Evolutionary conservation across 768 basidiomycete genomes (phyloP), one percentile per base, ranked within the genome.

Genomic region (Boletus fagicola): DNA sequence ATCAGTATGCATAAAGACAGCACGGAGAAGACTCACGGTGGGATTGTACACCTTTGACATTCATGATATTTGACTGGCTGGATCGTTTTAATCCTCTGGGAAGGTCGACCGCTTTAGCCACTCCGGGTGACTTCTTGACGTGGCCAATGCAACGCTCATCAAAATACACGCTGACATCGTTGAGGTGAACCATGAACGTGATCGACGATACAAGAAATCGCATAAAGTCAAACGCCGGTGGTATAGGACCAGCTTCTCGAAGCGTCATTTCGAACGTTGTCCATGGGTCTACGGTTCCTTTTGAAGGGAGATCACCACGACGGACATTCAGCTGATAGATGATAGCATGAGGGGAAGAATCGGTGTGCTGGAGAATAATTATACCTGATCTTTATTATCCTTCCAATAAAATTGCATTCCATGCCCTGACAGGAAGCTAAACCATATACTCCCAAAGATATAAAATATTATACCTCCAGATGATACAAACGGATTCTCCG

Each of bases 361-460:
- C n/a, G 13, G 1, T 22, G 9, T 3, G n/a, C 9, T 22, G 8
- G 30, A 28, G 33, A 45, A 47, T 9, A 39, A 26, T 38, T 20
- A 36, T 61, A 87, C 87, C 77, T 94, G 92, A 66, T 94, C 92
- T 65, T 90, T 92, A 64, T 88, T 89, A 65, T 90, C 91, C 68
- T 93, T 94, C 93, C 93, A 98, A 69, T 95, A 91, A 70, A 97
- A 98, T 0, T 86, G 88, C 94, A 96, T 96, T 85, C 92, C 94
- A 67, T 90, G 83, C 33, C 85, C 93, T 82, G 68, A 59, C 49
- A 61, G 26, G 40, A 58, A 31, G 26, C 40, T 54, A 15, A 50
- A 58, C 8, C 26, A 42, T n/a, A n/a, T 31, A 16, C 5, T 2
- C 2, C 26, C 4, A 16, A 26, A 44, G 31, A 31, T 3, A 40